These are phyloP conservation scores for grape (Vitis vinifera) DNA, from an alignment of 164 flowering plant species.

Conservation along the genomic window ASM3070453v1 NC_081814.1:11690001-11690500, in stretches of 20 bases:
- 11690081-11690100: not conserved
- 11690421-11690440: not conserved
- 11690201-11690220: constrained; percentile 86
- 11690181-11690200: constrained; percentile 84
- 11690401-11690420: too few species aligned
- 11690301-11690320: constrained; percentile 94
- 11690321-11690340: constrained; percentile 17
- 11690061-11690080: not conserved
- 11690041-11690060: too few species aligned
- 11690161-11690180: constrained; percentile 88
- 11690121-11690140: not conserved
- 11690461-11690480: not conserved
- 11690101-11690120: constrained; percentile 6
- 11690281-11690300: constrained; percentile 96
- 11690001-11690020: too few species aligned
- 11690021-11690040: too few species aligned
- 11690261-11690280: constrained; percentile 88
- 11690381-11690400: not conserved
- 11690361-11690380: not conserved
- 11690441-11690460: not conserved
- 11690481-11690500: not conserved
- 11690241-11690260: constrained; percentile 95
- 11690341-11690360: not conserved
- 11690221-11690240: constrained; percentile 91
- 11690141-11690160: constrained; percentile 6